Percentiles rank a stretch among this genome's conserved stretches.
These are phyloP conservation scores for Hymenoscyphus fraxineus DNA, from an alignment of 2,329 filamentous ascomycete species.

Conservation along the genomic window DNA sequence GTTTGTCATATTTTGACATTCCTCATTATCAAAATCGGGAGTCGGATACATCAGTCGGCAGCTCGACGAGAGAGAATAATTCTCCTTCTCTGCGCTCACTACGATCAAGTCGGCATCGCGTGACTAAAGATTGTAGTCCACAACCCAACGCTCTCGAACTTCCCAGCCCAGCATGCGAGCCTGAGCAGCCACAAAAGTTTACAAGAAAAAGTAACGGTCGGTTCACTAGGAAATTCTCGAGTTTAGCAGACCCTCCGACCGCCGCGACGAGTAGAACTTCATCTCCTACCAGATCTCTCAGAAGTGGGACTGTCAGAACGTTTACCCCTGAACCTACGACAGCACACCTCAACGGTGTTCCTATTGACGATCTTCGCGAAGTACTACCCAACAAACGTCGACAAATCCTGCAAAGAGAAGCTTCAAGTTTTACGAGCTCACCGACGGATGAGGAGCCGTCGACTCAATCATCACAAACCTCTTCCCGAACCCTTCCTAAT, in stretches of 20 bases:
- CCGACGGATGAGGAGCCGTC: slow-evolving; percentile 15
- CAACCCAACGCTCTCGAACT: neutral
- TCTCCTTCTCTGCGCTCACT: neutral
- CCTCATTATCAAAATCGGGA: neutral
- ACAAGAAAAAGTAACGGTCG: neutral
- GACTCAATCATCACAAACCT: slow-evolving; percentile 26
- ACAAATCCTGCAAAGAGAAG: slow-evolving; percentile 13
- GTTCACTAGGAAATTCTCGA: neutral
- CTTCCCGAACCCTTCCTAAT: slow-evolving; percentile 45
- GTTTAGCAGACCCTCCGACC: neutral
- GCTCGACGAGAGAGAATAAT: neutral
- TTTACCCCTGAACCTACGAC: neutral
- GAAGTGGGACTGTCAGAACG: neutral
- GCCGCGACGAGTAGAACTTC: neutral
- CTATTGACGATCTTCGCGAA: slow-evolving; percentile 31
- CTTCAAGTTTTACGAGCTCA: slow-evolving; percentile 14
- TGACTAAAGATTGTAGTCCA: neutral
- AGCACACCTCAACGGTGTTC: neutral
- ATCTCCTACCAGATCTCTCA: neutral
- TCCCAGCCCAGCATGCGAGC: neutral
- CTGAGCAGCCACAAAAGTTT: neutral
- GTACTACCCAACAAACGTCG: slow-evolving; percentile 3
- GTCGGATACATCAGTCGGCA: slow-evolving; percentile 1
- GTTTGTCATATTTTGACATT: slow-evolving; percentile 1
- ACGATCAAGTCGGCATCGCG: neutral